Percentiles rank a stretch among this genome's conserved stretches.
Conservation (phyloP, 140 eudicot species). For the Anethum foeniculum region DNA sequence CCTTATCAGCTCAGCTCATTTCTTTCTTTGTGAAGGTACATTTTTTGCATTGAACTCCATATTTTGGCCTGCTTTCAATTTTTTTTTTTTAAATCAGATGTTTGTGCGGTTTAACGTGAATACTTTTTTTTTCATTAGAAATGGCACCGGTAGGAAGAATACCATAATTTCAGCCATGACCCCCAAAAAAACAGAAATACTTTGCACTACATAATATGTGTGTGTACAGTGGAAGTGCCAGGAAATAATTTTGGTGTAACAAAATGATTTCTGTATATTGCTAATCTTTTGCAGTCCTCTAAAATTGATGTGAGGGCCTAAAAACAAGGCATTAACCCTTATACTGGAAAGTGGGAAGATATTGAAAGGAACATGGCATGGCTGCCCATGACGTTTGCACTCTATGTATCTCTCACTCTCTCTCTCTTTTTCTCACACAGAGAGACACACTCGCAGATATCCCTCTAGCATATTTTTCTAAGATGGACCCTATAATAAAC, state of each 20-base stretch:
- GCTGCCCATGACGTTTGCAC: conserved; percentile 67
- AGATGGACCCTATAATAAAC: not conserved
- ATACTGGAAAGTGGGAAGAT: conserved; percentile 61
- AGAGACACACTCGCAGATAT: no score
- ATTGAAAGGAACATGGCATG: conserved; percentile 58
- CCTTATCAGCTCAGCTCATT: conserved; percentile 55
- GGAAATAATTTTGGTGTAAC: not conserved
- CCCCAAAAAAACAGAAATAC: not conserved
- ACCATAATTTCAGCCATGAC: not conserved
- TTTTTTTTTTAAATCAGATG: not conserved
- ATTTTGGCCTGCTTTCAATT: not conserved
- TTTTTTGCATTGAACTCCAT: not conserved
- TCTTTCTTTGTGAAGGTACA: conserved; percentile 68
- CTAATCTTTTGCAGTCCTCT: conserved; percentile 35
- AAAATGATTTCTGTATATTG: not conserved
- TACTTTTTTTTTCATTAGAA: not conserved
- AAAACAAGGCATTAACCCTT: conserved; percentile 50
- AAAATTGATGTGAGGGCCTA: conserved; percentile 52
- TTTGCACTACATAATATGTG: no score
- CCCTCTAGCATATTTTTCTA: not conserved
- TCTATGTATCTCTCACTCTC: conserved; percentile 40
- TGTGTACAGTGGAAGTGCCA: not conserved
- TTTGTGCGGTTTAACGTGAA: not conserved
- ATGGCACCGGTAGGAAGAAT: not conserved
- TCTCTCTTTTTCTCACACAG: not conserved